Evolutionary conservation across 176 grass and related monocot species (phyloP).

Genomic region (maize (Zea mays)): Zm-B73-REFERENCE-NAM-5.0 NC_050102.1:170358501-170359000

Average conservation of each 20-base stretch:
- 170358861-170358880: conserved; percentile 82
- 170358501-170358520: conserved; percentile 58
- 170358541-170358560: conserved; percentile 87
- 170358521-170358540: conserved; percentile 96
- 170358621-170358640: conserved; percentile 87
- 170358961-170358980: conserved; percentile 69
- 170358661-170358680: conserved; percentile 64
- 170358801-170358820: conserved; percentile 78
- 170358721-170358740: conserved; percentile 66
- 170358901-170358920: conserved; percentile 74
- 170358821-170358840: conserved; percentile 89
- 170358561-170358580: conserved; percentile 81
- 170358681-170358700: conserved; percentile 80
- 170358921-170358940: conserved; percentile 77
- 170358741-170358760: conserved; percentile 70
- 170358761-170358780: conserved; percentile 92
- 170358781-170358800: conserved; percentile 87
- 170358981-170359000: conserved; percentile 92
- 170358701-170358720: conserved; percentile 93
- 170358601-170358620: conserved; percentile 69
- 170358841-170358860: conserved; percentile 83
- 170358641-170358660: conserved; percentile 95
- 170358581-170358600: conserved; percentile 73
- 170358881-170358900: conserved; percentile 79
- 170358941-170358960: conserved; percentile 81